Percentiles rank a stretch among this genome's conserved stretches.
Evolutionary conservation across 2,329 filamentous ascomycete species (phyloP).

Genomic region (Monilinia polystroma): DNA sequence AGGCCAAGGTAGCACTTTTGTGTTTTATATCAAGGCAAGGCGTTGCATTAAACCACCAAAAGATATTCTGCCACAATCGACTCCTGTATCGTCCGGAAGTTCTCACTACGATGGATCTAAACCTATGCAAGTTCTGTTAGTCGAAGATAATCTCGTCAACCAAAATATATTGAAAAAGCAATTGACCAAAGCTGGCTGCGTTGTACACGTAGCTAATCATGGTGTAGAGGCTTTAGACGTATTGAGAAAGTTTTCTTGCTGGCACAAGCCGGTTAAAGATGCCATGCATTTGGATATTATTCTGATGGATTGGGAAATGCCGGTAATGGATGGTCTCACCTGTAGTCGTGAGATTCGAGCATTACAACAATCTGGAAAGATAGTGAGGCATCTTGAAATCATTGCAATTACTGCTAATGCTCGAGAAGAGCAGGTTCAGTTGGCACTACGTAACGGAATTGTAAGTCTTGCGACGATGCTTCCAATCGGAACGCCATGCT

Average conservation of each 20-base stretch:
- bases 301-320: slow-evolving; percentile 78
- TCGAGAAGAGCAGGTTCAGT: slow-evolving; percentile 34
- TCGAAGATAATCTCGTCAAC: slow-evolving; percentile 62
- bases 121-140: slow-evolving; percentile 48
- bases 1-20: slow-evolving; percentile 70
- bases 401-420: slow-evolving; percentile 41
- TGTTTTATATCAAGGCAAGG: slow-evolving; percentile 68
- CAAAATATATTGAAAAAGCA: slow-evolving; percentile 54
- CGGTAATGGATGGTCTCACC: slow-evolving; percentile 67
- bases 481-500: neutral
- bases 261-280: slow-evolving; percentile 28
- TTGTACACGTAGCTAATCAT: slow-evolving; percentile 54
- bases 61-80: neutral
- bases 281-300: slow-evolving; percentile 55
- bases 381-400: slow-evolving; percentile 46
- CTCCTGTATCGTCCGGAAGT: neutral
- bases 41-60: slow-evolving; percentile 18
- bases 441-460: slow-evolving; percentile 21
- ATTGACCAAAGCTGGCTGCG: slow-evolving; percentile 47
- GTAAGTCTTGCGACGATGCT: neutral
- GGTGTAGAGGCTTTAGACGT: slow-evolving; percentile 55
- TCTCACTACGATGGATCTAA: slow-evolving; percentile 54
- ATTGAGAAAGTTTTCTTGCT: slow-evolving; percentile 32
- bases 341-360: slow-evolving; percentile 64
- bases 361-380: slow-evolving; percentile 52